A percentile compares a stretch with the other conserved stretches of the same genome.
These are phyloP conservation scores for Gleditsia sinensis DNA, from an alignment of 306 rosid genomes.

Conservation along the genomic window DNA sequence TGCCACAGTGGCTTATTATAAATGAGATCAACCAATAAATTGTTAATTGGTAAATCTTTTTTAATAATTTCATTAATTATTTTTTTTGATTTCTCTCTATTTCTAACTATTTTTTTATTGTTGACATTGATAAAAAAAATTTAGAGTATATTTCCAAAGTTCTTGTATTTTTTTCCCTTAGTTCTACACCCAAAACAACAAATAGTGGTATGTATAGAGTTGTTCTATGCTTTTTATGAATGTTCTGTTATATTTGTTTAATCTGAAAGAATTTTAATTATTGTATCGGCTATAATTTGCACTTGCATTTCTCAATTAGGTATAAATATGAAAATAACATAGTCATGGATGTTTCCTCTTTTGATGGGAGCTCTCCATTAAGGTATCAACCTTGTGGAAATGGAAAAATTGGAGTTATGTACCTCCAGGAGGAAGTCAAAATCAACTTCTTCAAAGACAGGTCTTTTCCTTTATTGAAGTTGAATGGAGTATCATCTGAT, in stretches of 20 bases:
- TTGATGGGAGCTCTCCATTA: conserved; percentile 94
- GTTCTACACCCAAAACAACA: background rate
- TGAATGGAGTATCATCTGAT: too few relatives aligned
- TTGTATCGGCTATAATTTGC: conserved; percentile 26
- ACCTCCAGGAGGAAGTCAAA: conserved; percentile 93
- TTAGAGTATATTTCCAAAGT: background rate
- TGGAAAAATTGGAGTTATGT: conserved; percentile 82
- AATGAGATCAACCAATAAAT: too few relatives aligned
- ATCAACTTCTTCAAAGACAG: conserved; percentile 99
- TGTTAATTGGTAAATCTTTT: too few relatives aligned
- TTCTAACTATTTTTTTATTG: too few relatives aligned
- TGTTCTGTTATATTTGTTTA: conserved; percentile 28
- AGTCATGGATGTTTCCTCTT: conserved; percentile 88
- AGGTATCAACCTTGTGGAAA: conserved; percentile 91
- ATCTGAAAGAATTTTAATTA: conserved; percentile 7
- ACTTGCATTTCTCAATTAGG: conserved; percentile 56
- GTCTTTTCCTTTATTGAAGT: conserved; percentile 52
- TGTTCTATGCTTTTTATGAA: conserved; percentile 26
- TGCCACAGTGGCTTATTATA: too few relatives aligned
- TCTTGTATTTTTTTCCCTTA: background rate
- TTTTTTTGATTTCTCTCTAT: too few relatives aligned
- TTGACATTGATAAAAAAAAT: background rate
- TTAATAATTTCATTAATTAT: too few relatives aligned
- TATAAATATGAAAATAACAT: conserved; percentile 97
- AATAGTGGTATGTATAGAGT: background rate